Conservation (phyloP, 768 basidiomycete species). For the Udeniomyces megalosporus region DNA sequence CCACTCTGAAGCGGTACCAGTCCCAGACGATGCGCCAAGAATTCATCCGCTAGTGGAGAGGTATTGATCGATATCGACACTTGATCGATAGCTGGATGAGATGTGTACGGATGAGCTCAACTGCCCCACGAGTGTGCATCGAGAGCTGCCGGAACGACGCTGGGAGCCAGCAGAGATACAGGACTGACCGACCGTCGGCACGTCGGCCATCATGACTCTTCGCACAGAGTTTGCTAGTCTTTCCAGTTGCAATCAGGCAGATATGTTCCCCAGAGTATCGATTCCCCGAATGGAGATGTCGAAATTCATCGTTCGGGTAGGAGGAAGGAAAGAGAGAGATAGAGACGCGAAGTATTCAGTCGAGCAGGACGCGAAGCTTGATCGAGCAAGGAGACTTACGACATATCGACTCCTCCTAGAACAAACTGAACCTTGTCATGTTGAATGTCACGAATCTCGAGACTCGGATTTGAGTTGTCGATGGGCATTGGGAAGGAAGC, state of each 20-base stretch:
- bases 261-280: too few relatives aligned
- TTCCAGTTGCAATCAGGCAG: too few relatives aligned
- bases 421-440: slow-evolving; percentile 79
- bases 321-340: background rate
- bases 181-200: slow-evolving; percentile 78
- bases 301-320: too few relatives aligned
- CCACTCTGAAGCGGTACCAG: slow-evolving; percentile 78
- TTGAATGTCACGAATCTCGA: slow-evolving; percentile 35
- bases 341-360: background rate
- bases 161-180: background rate
- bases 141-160: background rate
- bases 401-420: slow-evolving; percentile 87
- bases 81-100: slow-evolving; percentile 91
- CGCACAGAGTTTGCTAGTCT: slow-evolving; percentile 91
- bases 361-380: background rate
- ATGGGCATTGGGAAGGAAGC: too few relatives aligned
- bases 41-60: slow-evolving; percentile 88
- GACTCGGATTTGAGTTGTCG: background rate
- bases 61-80: slow-evolving; percentile 85
- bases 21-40: slow-evolving; percentile 87
- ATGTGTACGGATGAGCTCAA: background rate
- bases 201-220: slow-evolving; percentile 87
- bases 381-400: slow-evolving; percentile 58
- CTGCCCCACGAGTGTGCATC: background rate
- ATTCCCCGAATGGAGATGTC: too few relatives aligned